These are phyloP conservation scores for Hypomontagnella monticulosa DNA, from an alignment of 495 filamentous ascomycete genomes.

Conservation along the genomic window DNA sequence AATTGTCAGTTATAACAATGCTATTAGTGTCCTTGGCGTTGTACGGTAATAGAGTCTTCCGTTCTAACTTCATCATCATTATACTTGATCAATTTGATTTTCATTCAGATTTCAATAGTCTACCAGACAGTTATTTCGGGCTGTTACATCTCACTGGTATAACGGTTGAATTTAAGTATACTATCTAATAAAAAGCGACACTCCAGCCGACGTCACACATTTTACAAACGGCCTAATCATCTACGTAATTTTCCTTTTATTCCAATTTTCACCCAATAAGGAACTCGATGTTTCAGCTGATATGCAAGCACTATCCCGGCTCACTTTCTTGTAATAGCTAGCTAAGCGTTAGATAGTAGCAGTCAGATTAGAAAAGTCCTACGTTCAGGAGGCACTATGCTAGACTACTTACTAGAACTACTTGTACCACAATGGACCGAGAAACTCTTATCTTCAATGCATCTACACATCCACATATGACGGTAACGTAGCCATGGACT, in stretches of 20 bases:
- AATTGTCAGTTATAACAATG: not conserved
- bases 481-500: conserved; percentile 8
- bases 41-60: not conserved
- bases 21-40: not conserved
- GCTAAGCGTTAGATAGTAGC: not conserved
- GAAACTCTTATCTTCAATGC: conserved; percentile 2
- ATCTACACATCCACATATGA: conserved; percentile 15
- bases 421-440: not conserved
- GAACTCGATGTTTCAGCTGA: conserved; percentile 16
- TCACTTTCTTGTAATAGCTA: conserved; percentile 13
- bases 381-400: conserved; percentile 6
- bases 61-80: not conserved
- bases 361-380: not conserved
- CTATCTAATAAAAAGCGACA: conserved; percentile 13
- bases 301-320: not conserved
- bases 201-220: not conserved
- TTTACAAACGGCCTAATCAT: not conserved
- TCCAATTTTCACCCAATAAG: conserved; percentile 17
- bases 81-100: not conserved
- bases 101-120: not conserved
- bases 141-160: not conserved
- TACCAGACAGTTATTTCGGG: not conserved
- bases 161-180: not conserved
- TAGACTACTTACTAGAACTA: conserved; percentile 18
- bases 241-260: not conserved